These are phyloP conservation scores for Lizonia empirigonia DNA, from an alignment of 2,329 filamentous ascomycete species.

Conservation along the genomic window DNA sequence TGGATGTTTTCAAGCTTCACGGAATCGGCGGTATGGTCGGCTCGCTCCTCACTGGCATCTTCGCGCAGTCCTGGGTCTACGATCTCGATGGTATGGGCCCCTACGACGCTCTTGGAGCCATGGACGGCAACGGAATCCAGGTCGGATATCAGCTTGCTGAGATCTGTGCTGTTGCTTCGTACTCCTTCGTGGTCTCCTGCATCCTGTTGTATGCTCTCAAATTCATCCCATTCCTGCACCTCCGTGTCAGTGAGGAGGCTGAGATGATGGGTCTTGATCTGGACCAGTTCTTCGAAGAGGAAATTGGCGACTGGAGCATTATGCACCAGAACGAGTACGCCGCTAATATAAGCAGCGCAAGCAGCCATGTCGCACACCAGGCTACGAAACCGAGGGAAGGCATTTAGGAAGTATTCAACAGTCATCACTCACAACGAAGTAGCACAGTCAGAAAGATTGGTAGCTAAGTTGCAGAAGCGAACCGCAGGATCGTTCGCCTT, in stretches of 20 bases:
- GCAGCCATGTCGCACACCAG: conserved; percentile 26
- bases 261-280: conserved; percentile 62
- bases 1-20: conserved; percentile 66
- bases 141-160: conserved; percentile 63
- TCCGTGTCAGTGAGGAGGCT: conserved; percentile 60
- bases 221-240: conserved; percentile 60
- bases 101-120: conserved; percentile 53
- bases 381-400: neutral
- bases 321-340: conserved; percentile 36
- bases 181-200: conserved; percentile 60
- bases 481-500: neutral
- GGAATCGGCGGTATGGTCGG: conserved; percentile 64
- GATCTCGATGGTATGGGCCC: conserved; percentile 57
- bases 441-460: too few relatives aligned
- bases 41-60: conserved; percentile 63
- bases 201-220: conserved; percentile 60
- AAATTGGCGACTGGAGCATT: conserved; percentile 60
- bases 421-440: neutral
- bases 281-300: conserved; percentile 63
- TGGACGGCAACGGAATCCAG: conserved; percentile 62
- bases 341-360: conserved; percentile 27
- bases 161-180: conserved; percentile 59
- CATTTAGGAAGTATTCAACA: neutral
- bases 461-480: neutral
- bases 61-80: conserved; percentile 57